Evolutionary conservation across 1,284 basidiomycete genomes (phyloP).

Genomic region (Pholiota adiposa): DNA sequence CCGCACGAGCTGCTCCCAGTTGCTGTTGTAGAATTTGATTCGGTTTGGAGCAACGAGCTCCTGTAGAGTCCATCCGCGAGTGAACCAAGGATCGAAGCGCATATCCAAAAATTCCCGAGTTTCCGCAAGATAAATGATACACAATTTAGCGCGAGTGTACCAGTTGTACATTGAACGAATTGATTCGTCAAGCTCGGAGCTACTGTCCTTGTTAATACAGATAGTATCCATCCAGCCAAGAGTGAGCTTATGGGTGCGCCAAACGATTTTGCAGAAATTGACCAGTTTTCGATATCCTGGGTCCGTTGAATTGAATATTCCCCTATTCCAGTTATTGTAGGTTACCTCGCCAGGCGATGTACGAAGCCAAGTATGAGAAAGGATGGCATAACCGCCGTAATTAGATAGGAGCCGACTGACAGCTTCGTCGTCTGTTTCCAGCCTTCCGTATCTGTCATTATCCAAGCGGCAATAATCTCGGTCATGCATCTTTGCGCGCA

Average conservation of each 20-base stretch:
- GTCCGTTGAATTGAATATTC: not conserved
- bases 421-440: too few species aligned
- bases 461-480: not conserved
- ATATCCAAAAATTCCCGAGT: not conserved
- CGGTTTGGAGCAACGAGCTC: not conserved
- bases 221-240: not conserved
- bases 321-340: not conserved
- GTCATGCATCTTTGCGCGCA: not conserved
- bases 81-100: not conserved
- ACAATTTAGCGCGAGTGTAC: not conserved
- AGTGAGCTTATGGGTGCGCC: not conserved
- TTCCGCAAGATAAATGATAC: not conserved
- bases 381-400: not conserved
- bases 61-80: not conserved
- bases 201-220: slow-evolving; percentile 2
- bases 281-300: not conserved
- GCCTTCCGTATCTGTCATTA: too few species aligned
- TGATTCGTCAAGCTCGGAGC: not conserved
- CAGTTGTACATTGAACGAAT: not conserved
- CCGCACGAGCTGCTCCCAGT: not conserved
- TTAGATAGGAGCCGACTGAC: too few species aligned
- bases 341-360: not conserved
- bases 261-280: not conserved
- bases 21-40: not conserved
- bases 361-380: not conserved